Evolutionary conservation across 2,329 filamentous ascomycete species (phyloP).

Genomic region (Emmonsia crescens): DNA sequence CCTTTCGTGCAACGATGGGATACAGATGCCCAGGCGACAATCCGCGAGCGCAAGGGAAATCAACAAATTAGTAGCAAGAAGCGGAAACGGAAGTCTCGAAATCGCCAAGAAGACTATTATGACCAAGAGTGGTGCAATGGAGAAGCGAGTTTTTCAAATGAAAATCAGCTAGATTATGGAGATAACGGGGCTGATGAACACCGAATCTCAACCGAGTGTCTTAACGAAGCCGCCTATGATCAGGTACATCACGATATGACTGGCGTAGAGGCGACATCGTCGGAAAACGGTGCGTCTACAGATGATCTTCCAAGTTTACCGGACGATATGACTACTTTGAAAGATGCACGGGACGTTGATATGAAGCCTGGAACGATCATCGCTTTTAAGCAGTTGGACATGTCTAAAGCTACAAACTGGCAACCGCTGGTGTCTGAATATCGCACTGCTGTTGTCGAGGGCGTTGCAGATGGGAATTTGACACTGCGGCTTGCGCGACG

Average conservation of each 20-base stretch:
- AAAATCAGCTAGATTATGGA: slow-evolving; percentile 16
- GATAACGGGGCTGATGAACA: slow-evolving; percentile 10
- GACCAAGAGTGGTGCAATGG: slow-evolving; percentile 14
- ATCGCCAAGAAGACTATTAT: slow-evolving; percentile 33
- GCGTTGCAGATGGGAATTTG: slow-evolving; percentile 45
- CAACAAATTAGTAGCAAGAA: slow-evolving; percentile 25
- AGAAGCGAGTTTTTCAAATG: slow-evolving; percentile 4
- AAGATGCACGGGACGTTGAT: slow-evolving; percentile 30
- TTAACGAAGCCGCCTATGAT: background rate
- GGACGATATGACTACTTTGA: slow-evolving; percentile 54
- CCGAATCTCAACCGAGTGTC: slow-evolving; percentile 9
- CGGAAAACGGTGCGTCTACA: slow-evolving; percentile 13
- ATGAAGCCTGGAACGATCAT: slow-evolving; percentile 31
- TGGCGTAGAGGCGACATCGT: background rate
- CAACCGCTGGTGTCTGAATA: slow-evolving; percentile 42
- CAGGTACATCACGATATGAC: background rate
- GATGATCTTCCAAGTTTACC: slow-evolving; percentile 40
- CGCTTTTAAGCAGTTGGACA: slow-evolving; percentile 37
- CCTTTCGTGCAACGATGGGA: slow-evolving; percentile 89
- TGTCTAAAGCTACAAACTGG: slow-evolving; percentile 39
- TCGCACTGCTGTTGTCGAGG: slow-evolving; percentile 55
- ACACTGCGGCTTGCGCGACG: slow-evolving; percentile 57
- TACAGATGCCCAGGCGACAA: slow-evolving; percentile 50
- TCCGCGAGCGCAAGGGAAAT: slow-evolving; percentile 28
- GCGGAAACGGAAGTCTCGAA: slow-evolving; percentile 38